These are phyloP conservation scores for Pilasporangium apinafurcum DNA, from an alignment of 352 stramenopile genomes.

Conservation along the genomic window DNA sequence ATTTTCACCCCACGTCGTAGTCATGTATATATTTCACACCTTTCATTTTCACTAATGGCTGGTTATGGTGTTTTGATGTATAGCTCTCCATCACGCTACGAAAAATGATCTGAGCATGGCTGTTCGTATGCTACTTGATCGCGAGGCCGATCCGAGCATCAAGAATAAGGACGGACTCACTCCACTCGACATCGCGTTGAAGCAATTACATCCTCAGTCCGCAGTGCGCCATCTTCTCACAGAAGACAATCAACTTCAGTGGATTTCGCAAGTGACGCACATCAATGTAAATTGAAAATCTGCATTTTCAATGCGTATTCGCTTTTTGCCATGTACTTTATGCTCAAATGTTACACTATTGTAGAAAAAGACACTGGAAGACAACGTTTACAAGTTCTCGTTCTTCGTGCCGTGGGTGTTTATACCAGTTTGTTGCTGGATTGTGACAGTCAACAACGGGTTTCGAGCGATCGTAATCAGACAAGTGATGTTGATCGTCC, in stretches of 20 bases:
- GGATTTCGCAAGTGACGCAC: constrained; percentile 24
- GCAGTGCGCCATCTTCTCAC: constrained; percentile 34
- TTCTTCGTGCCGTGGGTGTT: constrained; percentile 72
- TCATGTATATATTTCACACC: not conserved
- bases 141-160: constrained; percentile 31
- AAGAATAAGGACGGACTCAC: constrained; percentile 41
- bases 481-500: constrained; percentile 20
- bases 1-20: not conserved
- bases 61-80: not conserved
- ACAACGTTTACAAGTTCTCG: constrained; percentile 62
- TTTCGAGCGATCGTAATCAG: constrained; percentile 26
- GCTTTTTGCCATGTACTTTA: not conserved
- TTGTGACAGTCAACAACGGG: constrained; percentile 28
- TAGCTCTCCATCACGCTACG: constrained; percentile 62
- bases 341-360: not conserved
- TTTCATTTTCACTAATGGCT: too few relatives aligned
- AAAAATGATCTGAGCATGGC: constrained; percentile 53
- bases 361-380: constrained; percentile 52
- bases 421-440: constrained; percentile 33
- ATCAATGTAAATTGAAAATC: constrained; percentile 16
- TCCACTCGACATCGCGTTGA: constrained; percentile 32
- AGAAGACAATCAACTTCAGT: constrained; percentile 49
- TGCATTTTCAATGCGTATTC: not conserved
- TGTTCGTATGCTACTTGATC: constrained; percentile 67
- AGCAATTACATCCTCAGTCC: constrained; percentile 26